Base-by-base conservation (phyloP, 805 yeast species). In the Saccharomycodes ludwigii region DNA sequence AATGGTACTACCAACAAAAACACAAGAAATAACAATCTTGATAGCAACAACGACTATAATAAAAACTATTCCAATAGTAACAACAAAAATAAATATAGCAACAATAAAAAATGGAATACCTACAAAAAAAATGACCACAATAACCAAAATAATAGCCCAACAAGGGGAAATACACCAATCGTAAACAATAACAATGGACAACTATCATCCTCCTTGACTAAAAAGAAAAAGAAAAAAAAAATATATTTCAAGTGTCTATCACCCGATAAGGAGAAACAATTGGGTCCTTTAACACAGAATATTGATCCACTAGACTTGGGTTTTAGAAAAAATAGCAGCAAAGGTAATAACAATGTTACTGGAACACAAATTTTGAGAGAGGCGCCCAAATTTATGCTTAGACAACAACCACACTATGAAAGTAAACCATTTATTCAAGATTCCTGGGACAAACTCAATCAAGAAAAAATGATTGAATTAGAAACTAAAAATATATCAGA, bases 361-460 rank as follows among this genome's bases (percentile, higher is more conserved):
- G n/a, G n/a, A 4, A 10, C 39, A 3, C 50, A 50, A 27, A 35
- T 29, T 9, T 32, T 37, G 3, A 40, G 66, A 27, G 49, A 44
- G 4, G 20, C 48, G 4, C 66, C 68, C 4, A 50, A 52, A 24
- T 62, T 58, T 29, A 36, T 62, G 24, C 33, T 58, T 2, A 50
- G 53, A 14, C 65, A 60, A 35, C 44, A 54, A 24, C 62, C 66
- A 6, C 50, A 51, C 16, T 38, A 60, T 17, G 43, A 46, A 18
- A 50, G 49, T n/a, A 48, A 38, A 23, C 37, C 36, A 5, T 48
- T 51, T 14, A 25, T 27, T 1, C 59, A 50, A 33, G 71, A 71
- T 47, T 60, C 58, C 2, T 86, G 94, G 94, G 95, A 86, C 45
- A 52, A 54, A 19, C 52, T 61, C n/a, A 86, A 84, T 49, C 95